Evolutionary conservation across 2,329 filamentous ascomycete genomes (phyloP).

Genomic region (Phialophora verrucosa): DNA sequence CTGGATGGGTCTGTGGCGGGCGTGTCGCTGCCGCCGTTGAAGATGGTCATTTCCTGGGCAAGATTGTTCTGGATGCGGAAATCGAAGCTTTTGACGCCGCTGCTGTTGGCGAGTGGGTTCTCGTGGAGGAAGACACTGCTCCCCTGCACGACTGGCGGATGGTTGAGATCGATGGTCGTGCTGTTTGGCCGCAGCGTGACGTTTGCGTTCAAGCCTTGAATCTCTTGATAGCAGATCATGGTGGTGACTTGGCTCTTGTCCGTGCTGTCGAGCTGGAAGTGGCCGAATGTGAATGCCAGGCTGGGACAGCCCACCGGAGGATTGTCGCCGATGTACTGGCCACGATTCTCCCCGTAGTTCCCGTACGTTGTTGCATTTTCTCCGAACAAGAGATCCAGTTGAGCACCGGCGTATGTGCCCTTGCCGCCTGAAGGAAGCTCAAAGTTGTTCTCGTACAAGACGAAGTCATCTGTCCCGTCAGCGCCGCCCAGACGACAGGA

Average conservation of each 20-base stretch:
- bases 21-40: slow-evolving; percentile 29
- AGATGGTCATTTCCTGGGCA: slow-evolving; percentile 34
- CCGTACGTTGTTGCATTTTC: slow-evolving; percentile 33
- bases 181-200: slow-evolving; percentile 35
- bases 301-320: slow-evolving; percentile 38
- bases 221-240: slow-evolving; percentile 39
- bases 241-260: slow-evolving; percentile 35
- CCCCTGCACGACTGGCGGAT: slow-evolving; percentile 27
- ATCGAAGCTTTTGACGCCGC: slow-evolving; percentile 33
- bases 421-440: slow-evolving; percentile 25
- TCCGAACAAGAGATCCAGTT: slow-evolving; percentile 38
- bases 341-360: slow-evolving; percentile 35
- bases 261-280: slow-evolving; percentile 30
- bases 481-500: slow-evolving; percentile 32
- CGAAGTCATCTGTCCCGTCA: slow-evolving; percentile 27
- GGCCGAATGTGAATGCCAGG: slow-evolving; percentile 38
- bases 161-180: slow-evolving; percentile 31
- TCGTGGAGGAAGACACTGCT: slow-evolving; percentile 23
- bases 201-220: slow-evolving; percentile 32
- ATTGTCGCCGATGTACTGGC: slow-evolving; percentile 37
- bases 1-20: slow-evolving; percentile 24
- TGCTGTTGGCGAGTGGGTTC: slow-evolving; percentile 33
- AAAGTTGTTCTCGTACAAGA: slow-evolving; percentile 36
- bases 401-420: slow-evolving; percentile 35
- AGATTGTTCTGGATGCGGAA: slow-evolving; percentile 40